Evolutionary conservation across 129 eudicot species (phyloP), one percentile per base, ranked within the genome.

Genomic region (Tagetes patula): DNA sequence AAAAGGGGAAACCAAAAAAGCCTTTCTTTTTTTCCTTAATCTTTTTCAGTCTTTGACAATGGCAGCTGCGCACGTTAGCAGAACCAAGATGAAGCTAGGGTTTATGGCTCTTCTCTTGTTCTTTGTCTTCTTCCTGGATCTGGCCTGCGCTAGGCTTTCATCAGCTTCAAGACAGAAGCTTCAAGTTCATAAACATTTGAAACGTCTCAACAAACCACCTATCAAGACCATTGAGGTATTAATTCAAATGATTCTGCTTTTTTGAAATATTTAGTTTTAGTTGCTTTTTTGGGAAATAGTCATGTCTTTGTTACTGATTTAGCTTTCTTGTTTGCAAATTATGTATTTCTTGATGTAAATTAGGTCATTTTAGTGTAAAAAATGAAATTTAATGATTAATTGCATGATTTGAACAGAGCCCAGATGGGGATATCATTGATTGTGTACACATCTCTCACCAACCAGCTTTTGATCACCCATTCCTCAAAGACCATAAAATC

Each of bases 381-480:
- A 64, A 43, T 65, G 47, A 43, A 65, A 36, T 72, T 53, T 38
- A 61, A 72, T 74, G 52, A 78, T 73, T 74, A 67, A 73, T 30
- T 53, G 31, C 63, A 52, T 84, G 80, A 72, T 54, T 81, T 70
- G 27, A 69, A 32, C 93, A 90, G 96, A 90, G 96, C 80, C 87
- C 93, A 81, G 96, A 90, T 87, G 96, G 96, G 69, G 98, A 92
- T 77, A 78, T 59, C 14, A 92, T 92, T 65, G 98, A 92, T 73
- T 92, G 96, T 74, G 87, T 92, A 45, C 96, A 71, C 85, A 89
- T 92, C 81, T 82, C 96, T 78, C 89, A 92, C 5, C 98, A 89
- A 82, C 96, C 98, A 61, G 98, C 98, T 50, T 87, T 92, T 82
- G 98, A 92, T 79, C 98, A 92, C 45, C 98, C 96, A 20, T 92